phyloP scores from a whole-genome alignment of 2,329 filamentous ascomycete species.

The Nothophoma quercina region DNA sequence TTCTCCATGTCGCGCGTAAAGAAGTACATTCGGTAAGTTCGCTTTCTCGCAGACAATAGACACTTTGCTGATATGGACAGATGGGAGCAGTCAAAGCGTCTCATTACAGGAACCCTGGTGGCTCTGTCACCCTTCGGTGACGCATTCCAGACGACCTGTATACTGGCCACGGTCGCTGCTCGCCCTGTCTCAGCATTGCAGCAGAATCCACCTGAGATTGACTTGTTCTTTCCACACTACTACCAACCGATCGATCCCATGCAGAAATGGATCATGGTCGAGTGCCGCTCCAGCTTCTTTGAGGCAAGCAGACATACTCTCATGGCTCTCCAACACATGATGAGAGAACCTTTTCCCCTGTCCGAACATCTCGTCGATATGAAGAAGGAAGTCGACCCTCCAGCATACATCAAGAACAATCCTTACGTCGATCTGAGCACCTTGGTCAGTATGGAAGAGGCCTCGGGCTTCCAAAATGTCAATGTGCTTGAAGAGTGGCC shows the following conservation, averaged over 20 bases:
- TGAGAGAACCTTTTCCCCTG: conserved; percentile 66
- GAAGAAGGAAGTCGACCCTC: conserved; percentile 56
- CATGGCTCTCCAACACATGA: conserved; percentile 72
- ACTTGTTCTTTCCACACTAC: conserved; percentile 73
- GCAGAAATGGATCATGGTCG: conserved; percentile 78
- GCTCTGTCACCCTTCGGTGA: conserved; percentile 65
- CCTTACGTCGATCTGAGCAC: conserved; percentile 61
- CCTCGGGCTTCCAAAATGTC: conserved; percentile 54
- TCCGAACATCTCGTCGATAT: conserved; percentile 67
- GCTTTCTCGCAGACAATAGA: no score
- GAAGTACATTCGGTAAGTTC: conserved; percentile 63
- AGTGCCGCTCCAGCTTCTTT: conserved; percentile 76
- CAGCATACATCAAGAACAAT: conserved; percentile 60
- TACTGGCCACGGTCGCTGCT: conserved; percentile 76
- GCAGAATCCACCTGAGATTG: conserved; percentile 73
- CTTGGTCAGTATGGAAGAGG: conserved; percentile 50
- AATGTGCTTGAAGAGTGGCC: conserved; percentile 66
- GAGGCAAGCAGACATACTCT: conserved; percentile 79
- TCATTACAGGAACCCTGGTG: conserved; percentile 63
- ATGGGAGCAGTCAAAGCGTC: conserved; percentile 70
- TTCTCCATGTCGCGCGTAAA: conserved; percentile 73
- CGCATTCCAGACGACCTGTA: conserved; percentile 69
- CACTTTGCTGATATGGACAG: not conserved
- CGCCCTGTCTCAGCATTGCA: conserved; percentile 70
- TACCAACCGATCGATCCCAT: conserved; percentile 74